Percentiles rank a stretch among this genome's conserved stretches.
Conservation (phyloP, 257 asterid genomes). For the Handroanthus guayacan region DNA sequence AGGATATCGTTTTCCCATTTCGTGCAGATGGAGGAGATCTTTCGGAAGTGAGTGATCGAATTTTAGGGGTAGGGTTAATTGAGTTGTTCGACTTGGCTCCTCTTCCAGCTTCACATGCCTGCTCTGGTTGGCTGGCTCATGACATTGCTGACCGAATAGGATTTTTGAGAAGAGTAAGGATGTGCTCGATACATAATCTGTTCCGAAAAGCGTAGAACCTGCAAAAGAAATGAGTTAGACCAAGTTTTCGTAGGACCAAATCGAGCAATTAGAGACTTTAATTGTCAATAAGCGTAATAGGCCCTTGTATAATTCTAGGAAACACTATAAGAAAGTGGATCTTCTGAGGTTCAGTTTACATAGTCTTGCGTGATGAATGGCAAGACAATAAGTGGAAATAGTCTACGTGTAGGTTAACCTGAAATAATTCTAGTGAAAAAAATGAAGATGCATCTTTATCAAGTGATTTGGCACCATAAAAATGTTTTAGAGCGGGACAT, state of each 20-base stretch:
- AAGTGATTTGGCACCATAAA: too few species aligned
- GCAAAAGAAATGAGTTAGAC: conserved; percentile 1
- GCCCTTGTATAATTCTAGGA: too few species aligned
- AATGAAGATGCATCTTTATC: too few species aligned
- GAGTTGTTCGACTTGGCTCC: conserved; percentile 27
- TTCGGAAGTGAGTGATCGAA: conserved; percentile 28
- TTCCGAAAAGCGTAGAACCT: conserved; percentile 43
- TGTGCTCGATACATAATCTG: conserved; percentile 33
- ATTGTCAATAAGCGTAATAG: too few species aligned
- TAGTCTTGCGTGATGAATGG: too few species aligned
- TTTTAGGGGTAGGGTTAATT: conserved; percentile 23
- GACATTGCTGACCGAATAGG: conserved; percentile 41
- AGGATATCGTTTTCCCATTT: conserved; percentile 19
- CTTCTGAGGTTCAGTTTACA: too few species aligned
- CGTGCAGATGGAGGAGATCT: conserved; percentile 22
- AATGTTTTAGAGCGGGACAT: too few species aligned
- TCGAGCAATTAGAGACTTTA: background rate
- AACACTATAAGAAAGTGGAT: too few species aligned
- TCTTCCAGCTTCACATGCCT: conserved; percentile 32
- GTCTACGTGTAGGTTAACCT: too few species aligned
- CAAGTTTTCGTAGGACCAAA: background rate
- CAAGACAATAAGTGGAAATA: too few species aligned
- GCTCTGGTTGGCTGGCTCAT: conserved; percentile 26
- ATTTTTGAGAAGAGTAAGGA: conserved; percentile 40
- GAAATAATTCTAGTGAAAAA: too few species aligned